phyloP scores from a whole-genome alignment of 306 rosid species.

The Cucumis cinereus region DNA sequence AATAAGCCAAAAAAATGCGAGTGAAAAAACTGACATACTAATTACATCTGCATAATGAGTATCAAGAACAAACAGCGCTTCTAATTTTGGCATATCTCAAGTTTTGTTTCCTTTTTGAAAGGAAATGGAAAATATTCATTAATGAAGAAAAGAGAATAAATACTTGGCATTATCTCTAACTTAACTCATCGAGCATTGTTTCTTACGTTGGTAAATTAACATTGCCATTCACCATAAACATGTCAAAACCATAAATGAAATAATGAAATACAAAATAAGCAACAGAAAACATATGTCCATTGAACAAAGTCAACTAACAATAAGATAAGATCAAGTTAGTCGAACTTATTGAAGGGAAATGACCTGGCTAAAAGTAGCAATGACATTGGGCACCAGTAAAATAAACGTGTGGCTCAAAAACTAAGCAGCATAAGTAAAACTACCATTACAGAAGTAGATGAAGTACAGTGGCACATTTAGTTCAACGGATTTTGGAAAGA shows the following conservation, averaged over 20 bases:
- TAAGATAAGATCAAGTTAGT: not conserved
- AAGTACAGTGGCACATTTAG: not conserved
- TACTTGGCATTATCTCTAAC: not conserved
- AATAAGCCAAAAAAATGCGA: not conserved
- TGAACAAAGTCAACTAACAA: not conserved
- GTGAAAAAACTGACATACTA: not conserved
- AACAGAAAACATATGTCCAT: not conserved
- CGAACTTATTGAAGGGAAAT: not conserved
- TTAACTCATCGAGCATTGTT: not conserved
- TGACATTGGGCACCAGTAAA: not conserved
- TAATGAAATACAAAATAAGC: not conserved
- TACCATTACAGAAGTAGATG: not conserved
- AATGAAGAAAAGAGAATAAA: no score
- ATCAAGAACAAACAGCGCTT: not conserved
- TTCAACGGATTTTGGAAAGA: not conserved
- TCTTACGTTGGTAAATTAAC: not conserved
- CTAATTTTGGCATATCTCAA: not conserved
- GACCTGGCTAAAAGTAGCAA: not conserved
- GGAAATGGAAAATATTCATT: no score
- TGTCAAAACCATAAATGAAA: not conserved
- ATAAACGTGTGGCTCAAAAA: not conserved
- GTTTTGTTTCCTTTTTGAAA: no score
- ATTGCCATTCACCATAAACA: not conserved
- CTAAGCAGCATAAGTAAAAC: not conserved
- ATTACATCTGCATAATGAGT: not conserved